A percentile compares a stretch with the other conserved stretches of the same genome.
Conservation (phyloP, 805 yeast genomes). For the Myxozyma kluyveri region DNA sequence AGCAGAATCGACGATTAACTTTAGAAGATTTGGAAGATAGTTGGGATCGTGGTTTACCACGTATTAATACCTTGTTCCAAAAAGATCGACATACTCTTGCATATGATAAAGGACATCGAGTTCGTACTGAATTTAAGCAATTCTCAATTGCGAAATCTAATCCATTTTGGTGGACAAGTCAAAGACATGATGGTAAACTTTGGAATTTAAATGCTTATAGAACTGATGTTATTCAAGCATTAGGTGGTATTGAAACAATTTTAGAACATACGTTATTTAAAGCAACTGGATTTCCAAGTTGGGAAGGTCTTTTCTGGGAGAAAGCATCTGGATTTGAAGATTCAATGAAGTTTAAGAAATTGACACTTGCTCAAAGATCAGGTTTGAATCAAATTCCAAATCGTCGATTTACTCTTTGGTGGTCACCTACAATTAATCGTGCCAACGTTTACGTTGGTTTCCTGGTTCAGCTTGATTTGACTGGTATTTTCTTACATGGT, state of each 20-base stretch:
- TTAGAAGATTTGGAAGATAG: slow-evolving; percentile 90
- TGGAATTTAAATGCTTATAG: slow-evolving; percentile 93
- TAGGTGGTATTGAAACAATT: slow-evolving; percentile 96
- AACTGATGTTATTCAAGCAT: slow-evolving; percentile 92
- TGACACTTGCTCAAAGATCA: slow-evolving; percentile 95
- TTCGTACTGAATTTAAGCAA: slow-evolving; percentile 74
- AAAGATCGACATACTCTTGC: slow-evolving; percentile 93
- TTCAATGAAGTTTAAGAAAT: slow-evolving; percentile 86
- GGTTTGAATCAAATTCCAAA: slow-evolving; percentile 98
- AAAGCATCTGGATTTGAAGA: slow-evolving; percentile 97
- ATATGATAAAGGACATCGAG: slow-evolving; percentile 88
- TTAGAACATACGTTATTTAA: slow-evolving; percentile 91
- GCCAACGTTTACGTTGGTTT: slow-evolving; percentile 98
- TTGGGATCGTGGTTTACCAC: slow-evolving; percentile 97
- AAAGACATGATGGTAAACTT: slow-evolving; percentile 89
- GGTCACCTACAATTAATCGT: slow-evolving; percentile 98
- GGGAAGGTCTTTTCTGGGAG: slow-evolving; percentile 99
- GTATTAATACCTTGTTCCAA: slow-evolving; percentile 92
- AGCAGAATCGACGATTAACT: slow-evolving; percentile 79
- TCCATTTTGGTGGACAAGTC: slow-evolving; percentile 96
- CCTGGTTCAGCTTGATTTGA: slow-evolving; percentile 89
- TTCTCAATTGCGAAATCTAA: slow-evolving; percentile 68
- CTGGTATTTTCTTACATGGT: slow-evolving; percentile 96
- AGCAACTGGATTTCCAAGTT: slow-evolving; percentile 95
- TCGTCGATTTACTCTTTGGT: slow-evolving; percentile 95